Evolutionary conservation across 169 alveolate genomes (phyloP), one percentile per base, ranked within the genome.

Genomic region (Cystoisospora suis): DNA sequence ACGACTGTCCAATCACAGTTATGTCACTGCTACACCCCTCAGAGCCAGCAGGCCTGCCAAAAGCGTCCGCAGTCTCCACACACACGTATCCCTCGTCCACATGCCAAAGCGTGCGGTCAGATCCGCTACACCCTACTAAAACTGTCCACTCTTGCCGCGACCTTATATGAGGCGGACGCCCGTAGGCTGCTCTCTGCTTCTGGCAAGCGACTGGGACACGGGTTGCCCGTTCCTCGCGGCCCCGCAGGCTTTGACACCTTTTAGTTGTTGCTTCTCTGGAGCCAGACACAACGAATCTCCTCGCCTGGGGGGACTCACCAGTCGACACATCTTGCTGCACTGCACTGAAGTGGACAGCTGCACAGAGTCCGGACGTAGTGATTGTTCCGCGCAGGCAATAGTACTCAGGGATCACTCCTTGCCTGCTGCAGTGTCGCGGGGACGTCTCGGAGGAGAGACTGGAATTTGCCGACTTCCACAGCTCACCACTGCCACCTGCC

Each of bases 151-250:
- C 9, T 49, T 49, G 61, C 61, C n/a, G 61, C 61, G 3, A 6
- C 42, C 77, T 36, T 20, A 65, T 36, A 65, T 65, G 77, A 4
- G 77, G 77, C 5, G 77, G 77, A 12, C 77, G 77, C 3, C 77
- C 77, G 77, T 65, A 65, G n/a, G 34, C 77, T 65, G 77, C 77
- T 12, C 77, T 36, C 12, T 65, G 77, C n/a, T 65, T 65, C 6
- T 65, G 45, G 44, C 77, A 65, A 9, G 77, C 77, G 77, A 65
- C n/a, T 7, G 77, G 77, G 3, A 65, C 15, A 1, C 40, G 42
- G 3, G 77, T 32, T 23, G 77, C 77, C 75, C 4, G 75, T 15
- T 27, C 6, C 40, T 36, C 72, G 40, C 72, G 40, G 72, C 15
- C 72, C 65, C n/a, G n/a, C n/a, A n/a, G n/a, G n/a, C n/a, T n/a